phyloP scores from a whole-genome alignment of 176 grass and related monocot species.

The Aegilops speltoides region DNA sequence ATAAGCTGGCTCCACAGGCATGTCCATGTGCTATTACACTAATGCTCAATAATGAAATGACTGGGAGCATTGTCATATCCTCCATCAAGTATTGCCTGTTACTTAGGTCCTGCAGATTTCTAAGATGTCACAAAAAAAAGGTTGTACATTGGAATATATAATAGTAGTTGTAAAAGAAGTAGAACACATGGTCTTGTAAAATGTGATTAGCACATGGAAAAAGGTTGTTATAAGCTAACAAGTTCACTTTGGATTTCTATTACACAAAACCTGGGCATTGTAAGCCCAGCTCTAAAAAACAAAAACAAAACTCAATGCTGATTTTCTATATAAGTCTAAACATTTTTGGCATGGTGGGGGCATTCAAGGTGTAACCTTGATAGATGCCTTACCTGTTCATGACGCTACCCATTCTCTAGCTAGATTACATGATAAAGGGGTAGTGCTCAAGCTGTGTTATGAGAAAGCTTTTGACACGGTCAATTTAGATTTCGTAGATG shows the following conservation, averaged over 20 bases:
- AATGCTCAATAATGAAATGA: not conserved
- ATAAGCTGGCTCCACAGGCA: conserved; percentile 13
- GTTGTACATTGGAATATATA: conserved; percentile 1
- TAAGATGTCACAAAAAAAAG: not conserved
- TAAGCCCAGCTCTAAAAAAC: not conserved
- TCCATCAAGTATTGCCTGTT: conserved; percentile 24
- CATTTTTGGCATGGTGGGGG: not conserved
- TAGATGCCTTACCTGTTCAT: not conserved
- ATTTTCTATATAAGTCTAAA: conserved; percentile 12
- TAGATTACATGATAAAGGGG: too few species aligned
- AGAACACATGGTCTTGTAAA: not conserved
- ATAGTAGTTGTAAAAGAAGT: not conserved
- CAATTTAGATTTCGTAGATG: too few species aligned
- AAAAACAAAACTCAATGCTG: not conserved
- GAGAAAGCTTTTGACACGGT: too few species aligned
- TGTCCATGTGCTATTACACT: not conserved
- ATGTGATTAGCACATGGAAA: not conserved
- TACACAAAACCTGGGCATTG: not conserved
- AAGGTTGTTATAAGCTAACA: not conserved
- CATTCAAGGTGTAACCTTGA: not conserved
- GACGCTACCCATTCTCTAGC: too few species aligned
- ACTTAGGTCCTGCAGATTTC: not conserved
- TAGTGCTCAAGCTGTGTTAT: too few species aligned
- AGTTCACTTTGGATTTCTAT: not conserved
- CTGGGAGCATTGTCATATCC: conserved; percentile 8